A percentile compares a stretch with the other conserved stretches of the same genome.
Evolutionary conservation across 768 basidiomycete genomes (phyloP).

Genomic region (Podaxis sp.): DNA sequence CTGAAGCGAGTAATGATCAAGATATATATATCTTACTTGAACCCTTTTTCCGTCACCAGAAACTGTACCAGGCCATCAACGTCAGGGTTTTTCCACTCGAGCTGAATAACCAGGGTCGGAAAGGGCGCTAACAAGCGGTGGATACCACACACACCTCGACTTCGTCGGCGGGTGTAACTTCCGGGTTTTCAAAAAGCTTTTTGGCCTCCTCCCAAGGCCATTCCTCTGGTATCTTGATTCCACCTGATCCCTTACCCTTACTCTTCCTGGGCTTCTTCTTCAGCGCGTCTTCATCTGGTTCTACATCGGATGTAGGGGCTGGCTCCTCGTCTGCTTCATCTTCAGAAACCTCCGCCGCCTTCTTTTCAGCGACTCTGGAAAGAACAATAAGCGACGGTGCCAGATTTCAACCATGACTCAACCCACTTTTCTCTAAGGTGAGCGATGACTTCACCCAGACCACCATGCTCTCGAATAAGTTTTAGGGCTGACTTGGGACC

Average conservation of each 20-base stretch:
- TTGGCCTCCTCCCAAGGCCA: conserved; percentile 99
- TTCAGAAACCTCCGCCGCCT: conserved; percentile 30
- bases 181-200: conserved; percentile 83
- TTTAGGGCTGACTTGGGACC: conserved; percentile 96
- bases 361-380: conserved; percentile 39
- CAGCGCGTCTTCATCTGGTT: conserved; percentile 19
- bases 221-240: conserved; percentile 80
- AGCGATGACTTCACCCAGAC: conserved; percentile 67
- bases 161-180: conserved; percentile 82
- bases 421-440: conserved; percentile 75
- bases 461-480: conserved; percentile 77
- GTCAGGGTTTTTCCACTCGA: conserved; percentile 94
- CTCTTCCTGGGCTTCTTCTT: conserved; percentile 40
- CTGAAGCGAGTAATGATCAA: neutral
- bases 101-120: conserved; percentile 35
- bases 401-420: neutral
- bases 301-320: conserved; percentile 11
- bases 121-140: neutral
- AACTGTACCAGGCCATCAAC: conserved; percentile 92
- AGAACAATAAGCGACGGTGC: neutral
- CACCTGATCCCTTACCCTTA: conserved; percentile 69
- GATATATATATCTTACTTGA: conserved; percentile 62
- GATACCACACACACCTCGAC: conserved; percentile 69
- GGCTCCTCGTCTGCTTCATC: conserved; percentile 21
- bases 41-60: conserved; percentile 91